Evolutionary conservation across 768 basidiomycete genomes (phyloP).

Genomic region (Xerocomellus chrysenteron): DNA sequence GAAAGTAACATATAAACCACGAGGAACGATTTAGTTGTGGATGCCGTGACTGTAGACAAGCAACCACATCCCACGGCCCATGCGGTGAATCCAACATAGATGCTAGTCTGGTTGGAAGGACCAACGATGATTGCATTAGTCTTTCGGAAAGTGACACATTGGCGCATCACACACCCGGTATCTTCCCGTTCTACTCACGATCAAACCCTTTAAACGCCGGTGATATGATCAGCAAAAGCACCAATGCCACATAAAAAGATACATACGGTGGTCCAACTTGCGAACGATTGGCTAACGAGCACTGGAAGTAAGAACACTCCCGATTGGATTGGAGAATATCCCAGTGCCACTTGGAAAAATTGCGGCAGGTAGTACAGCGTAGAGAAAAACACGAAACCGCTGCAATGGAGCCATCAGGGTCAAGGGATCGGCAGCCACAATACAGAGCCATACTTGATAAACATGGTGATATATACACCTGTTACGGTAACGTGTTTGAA

Average conservation of each 20-base stretch:
- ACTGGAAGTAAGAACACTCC: slow-evolving; percentile 70
- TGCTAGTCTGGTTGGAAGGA: slow-evolving; percentile 8
- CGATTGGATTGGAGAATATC: slow-evolving; percentile 60
- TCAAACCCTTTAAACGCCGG: slow-evolving; percentile 45
- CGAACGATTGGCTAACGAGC: slow-evolving; percentile 60
- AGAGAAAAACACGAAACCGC: slow-evolving; percentile 61
- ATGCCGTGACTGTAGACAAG: slow-evolving; percentile 58
- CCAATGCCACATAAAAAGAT: not conserved
- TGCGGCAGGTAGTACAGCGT: slow-evolving; percentile 72
- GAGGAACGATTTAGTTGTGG: slow-evolving; percentile 48
- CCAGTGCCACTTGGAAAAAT: slow-evolving; percentile 73
- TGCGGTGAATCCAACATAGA: slow-evolving; percentile 61
- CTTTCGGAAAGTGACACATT: not conserved
- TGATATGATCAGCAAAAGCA: not conserved
- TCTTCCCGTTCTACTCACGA: slow-evolving; percentile 62
- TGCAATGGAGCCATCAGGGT: slow-evolving; percentile 19
- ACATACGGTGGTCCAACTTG: slow-evolving; percentile 54
- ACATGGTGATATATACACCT: slow-evolving; percentile 68
- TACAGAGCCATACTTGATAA: slow-evolving; percentile 50
- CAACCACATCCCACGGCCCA: slow-evolving; percentile 73
- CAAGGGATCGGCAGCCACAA: not conserved
- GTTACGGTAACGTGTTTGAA: slow-evolving; percentile 65
- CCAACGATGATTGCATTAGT: not conserved
- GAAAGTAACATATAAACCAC: slow-evolving; percentile 61
- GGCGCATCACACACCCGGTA: slow-evolving; percentile 44